Evolutionary conservation across 2,329 filamentous ascomycete species (phyloP).

Genomic region (Colletotrichum abscissum): DNA sequence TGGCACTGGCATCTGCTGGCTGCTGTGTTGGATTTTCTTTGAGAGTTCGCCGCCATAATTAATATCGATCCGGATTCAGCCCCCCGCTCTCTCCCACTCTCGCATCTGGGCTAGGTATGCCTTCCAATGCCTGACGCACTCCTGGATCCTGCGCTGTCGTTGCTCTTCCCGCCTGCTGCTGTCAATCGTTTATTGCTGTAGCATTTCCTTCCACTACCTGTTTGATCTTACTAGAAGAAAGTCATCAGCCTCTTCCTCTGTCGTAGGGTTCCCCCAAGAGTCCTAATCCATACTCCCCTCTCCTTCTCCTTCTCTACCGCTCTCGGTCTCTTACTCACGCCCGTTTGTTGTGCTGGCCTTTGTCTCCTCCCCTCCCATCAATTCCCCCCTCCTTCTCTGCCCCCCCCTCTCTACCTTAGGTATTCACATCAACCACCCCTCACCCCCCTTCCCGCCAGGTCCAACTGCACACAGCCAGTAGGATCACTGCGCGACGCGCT

Average conservation of each 20-base stretch:
- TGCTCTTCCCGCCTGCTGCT: not conserved
- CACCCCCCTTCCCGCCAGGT: constrained; percentile 13
- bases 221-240: not conserved
- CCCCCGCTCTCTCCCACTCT: not conserved
- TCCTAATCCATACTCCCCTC: not conserved
- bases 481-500: constrained; percentile 49
- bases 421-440: not conserved
- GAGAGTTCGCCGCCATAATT: not conserved
- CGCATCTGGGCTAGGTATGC: not conserved
- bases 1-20: not conserved
- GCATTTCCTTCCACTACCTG: not conserved
- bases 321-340: not conserved
- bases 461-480: constrained; percentile 42
- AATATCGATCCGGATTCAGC: not conserved
- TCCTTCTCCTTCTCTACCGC: not conserved
- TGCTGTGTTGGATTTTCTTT: constrained; percentile 8
- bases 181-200: not conserved
- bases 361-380: not conserved
- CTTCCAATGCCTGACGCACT: not conserved
- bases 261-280: not conserved
- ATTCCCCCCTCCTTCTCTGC: constrained; percentile 4
- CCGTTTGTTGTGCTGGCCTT: not conserved
- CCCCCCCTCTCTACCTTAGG: not conserved
- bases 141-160: not conserved
- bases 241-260: not conserved